Evolutionary conservation across 2,329 filamentous ascomycete genomes (phyloP), one percentile per base, ranked within the genome.

Genomic region (Fusarium robinianum): DNA sequence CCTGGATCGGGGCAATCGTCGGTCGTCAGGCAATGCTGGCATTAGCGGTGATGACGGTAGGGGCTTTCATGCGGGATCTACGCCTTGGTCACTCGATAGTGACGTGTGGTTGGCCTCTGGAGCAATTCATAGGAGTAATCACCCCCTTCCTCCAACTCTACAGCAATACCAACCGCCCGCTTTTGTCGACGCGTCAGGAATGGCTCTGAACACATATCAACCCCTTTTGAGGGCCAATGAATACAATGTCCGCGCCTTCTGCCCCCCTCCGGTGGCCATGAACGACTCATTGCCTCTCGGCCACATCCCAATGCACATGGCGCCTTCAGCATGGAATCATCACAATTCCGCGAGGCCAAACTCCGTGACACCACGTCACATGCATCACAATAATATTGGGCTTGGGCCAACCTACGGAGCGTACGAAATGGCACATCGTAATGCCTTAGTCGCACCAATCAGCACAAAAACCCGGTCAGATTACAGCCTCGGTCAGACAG

Each of bases 171-270:
- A 49, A 24, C 41, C 43, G n/a, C 31, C 34, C 18, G 38, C 49
- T 21, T 53, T 55, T 10, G 40, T 46, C 23, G 57, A 53, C 31
- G 42, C 42, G 26, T 30, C 46, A 12, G 46, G 41, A 7, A 53
- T 49, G n/a, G 53, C 58, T 33, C 49, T 51, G 10, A 52, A 52
- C 30, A 31, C 47, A 18, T 60, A 65, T 24, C 67, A 68, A 32
- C 65, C 67, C 8, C 53, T 68, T 19, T 49, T 70, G 41, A 64
- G 62, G 46, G 62, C 65, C 21, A 63, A 67, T 25, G 67, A 70
- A 44, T 65, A 69, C 47, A 68, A 70, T 38, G 65, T 69, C 12
- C 62, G 66, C 32, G 67, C 67, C 14, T 68, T 70, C 36, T 69
- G 67, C 31, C 68, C 68, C 8, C 67, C 66, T 1, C 67, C 68